Evolutionary conservation across 169 alveolate genomes (phyloP).

Genomic region (Eimeria acervulina): DNA sequence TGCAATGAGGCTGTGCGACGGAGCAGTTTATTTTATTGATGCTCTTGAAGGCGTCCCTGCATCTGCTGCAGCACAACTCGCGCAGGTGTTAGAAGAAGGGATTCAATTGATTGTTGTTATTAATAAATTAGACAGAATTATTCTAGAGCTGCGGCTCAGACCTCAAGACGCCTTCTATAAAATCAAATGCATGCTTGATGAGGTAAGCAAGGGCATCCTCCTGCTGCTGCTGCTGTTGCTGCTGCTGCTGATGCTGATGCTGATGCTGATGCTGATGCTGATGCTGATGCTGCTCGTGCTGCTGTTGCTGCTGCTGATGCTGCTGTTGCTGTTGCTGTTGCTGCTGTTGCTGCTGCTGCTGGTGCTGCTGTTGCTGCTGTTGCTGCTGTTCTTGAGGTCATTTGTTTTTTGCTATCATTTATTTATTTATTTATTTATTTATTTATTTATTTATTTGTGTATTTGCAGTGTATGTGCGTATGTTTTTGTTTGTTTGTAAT

Average conservation of each 20-base stretch:
- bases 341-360: neutral
- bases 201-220: conserved; percentile 57
- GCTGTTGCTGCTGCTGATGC: neutral
- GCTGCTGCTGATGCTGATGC: neutral
- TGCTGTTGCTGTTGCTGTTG: neutral
- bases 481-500: too few relatives aligned
- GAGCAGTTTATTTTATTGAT: conserved; percentile 98
- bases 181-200: conserved; percentile 92
- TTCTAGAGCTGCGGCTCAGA: conserved; percentile 98
- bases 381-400: too few relatives aligned
- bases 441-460: too few relatives aligned
- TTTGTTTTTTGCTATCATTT: neutral
- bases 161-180: conserved; percentile 99
- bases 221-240: neutral
- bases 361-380: neutral
- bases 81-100: conserved; percentile 90
- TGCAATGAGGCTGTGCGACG: conserved; percentile 97
- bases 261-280: neutral
- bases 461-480: too few relatives aligned
- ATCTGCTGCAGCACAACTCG: conserved; percentile 95
- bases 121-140: conserved; percentile 98
- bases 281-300: too few relatives aligned
- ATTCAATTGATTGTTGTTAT: conserved; percentile 91
- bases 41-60: conserved; percentile 97
- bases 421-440: too few relatives aligned